Base-by-base conservation (phyloP, 176 grass and related monocot genomes). In the Raddia distichophylla region DNA sequence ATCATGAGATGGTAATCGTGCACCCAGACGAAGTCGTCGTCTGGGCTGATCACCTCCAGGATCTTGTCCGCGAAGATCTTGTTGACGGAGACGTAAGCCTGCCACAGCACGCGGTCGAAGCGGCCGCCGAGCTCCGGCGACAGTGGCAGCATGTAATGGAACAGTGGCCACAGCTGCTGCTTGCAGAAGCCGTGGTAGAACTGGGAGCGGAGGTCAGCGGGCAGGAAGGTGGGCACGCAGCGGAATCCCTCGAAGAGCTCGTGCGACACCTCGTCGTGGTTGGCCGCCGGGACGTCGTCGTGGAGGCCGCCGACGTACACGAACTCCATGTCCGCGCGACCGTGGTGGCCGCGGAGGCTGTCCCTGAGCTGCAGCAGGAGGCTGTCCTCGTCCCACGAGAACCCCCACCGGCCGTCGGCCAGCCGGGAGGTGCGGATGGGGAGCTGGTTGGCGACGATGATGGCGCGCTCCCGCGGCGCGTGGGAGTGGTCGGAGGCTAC, bases 161-260 rank as follows among this genome's bases (percentile, higher is more conserved):
- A 97, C 82, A 97, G 86, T 71, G 95, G 95, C 95, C 95, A 98
- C 56, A 98, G 90, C 86, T 98, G 95, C 83, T 98, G 92, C 82
- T 98, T 98, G 83, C 95, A 98, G 86, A 98, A 98, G 16, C 95
- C 95, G 42, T 91, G 92, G 80, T 98, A 98, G 88, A 98, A 98
- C 42, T 83, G 78, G 27, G 90, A 85, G 6, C 44, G 83, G 60
- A 98, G 88, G 40, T 97, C 94, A 5, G 64, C 40, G 0, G 94
- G 88, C 1, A 97, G 92, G 89, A 97, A 97, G 5, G 92, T 89
- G 47, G 94, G 95, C 45, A 97, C 85, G 78, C 95, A 97, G 7
- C 83, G 55, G 87, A 94, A 98, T 19, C 84, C 60, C 55, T 98
- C 95, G 8, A 87, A 63, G 35, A 98, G 90, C 14, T 77, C 45